A percentile compares a stretch with the other conserved stretches of the same genome.
Conservation (phyloP, 129 eudicot genomes). For the Helianthus tuberosus region DNA sequence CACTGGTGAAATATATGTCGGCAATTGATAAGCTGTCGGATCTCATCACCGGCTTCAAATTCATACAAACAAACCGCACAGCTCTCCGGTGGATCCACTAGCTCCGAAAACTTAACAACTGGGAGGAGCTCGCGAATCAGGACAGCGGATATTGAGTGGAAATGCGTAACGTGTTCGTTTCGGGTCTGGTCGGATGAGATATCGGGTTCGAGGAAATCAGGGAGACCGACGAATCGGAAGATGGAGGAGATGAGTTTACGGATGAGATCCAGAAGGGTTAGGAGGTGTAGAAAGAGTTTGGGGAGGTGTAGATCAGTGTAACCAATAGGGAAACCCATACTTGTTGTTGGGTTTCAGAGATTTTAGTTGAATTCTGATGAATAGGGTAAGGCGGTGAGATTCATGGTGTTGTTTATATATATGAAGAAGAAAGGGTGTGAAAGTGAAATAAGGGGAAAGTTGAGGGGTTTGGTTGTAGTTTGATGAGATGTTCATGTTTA, state of each 20-base stretch:
- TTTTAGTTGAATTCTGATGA: not conserved
- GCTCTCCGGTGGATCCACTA: slow-evolving; percentile 38
- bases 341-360: not conserved
- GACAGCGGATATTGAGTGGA: slow-evolving; percentile 44
- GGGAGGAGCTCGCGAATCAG: slow-evolving; percentile 63
- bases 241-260: slow-evolving; percentile 35
- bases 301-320: slow-evolving; percentile 56
- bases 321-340: slow-evolving; percentile 64
- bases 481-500: slow-evolving; percentile 3
- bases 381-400: slow-evolving; percentile 18
- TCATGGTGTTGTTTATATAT: slow-evolving; percentile 20
- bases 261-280: slow-evolving; percentile 46
- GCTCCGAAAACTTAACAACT: slow-evolving; percentile 43
- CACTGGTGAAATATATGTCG: slow-evolving; percentile 59
- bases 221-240: slow-evolving; percentile 40
- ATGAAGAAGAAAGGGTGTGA: slow-evolving; percentile 10
- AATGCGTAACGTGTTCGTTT: slow-evolving; percentile 19
- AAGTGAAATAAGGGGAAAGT: not conserved
- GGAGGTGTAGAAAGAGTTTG: slow-evolving; percentile 44
- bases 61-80: slow-evolving; percentile 73
- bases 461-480: slow-evolving; percentile 13
- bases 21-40: slow-evolving; percentile 58
- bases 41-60: slow-evolving; percentile 53
- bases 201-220: slow-evolving; percentile 46
- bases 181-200: slow-evolving; percentile 35